phyloP scores from a whole-genome alignment of 495 filamentous ascomycete species.

The Neurospora sp. region DNA sequence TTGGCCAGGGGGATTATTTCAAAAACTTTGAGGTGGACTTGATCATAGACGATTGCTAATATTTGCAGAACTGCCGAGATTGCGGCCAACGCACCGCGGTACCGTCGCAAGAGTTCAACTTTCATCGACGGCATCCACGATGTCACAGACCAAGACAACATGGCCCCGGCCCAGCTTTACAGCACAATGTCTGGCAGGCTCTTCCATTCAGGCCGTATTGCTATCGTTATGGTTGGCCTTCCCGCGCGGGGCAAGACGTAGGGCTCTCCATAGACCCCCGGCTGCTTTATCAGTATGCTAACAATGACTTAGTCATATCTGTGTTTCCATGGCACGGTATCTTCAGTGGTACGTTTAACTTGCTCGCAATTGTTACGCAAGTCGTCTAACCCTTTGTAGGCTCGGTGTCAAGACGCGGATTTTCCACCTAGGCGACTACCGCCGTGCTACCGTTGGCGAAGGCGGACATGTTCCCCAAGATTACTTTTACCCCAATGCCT shows the following conservation, averaged over 20 bases:
- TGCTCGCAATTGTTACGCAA: constrained; percentile 5
- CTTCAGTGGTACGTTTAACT: constrained; percentile 64
- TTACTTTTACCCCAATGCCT: constrained; percentile 95
- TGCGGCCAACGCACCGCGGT: constrained; percentile 71
- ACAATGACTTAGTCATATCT: constrained; percentile 61
- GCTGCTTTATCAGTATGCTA: constrained; percentile 5
- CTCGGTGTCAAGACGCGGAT: constrained; percentile 96
- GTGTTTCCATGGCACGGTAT: constrained; percentile 89
- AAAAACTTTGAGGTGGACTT: background rate
- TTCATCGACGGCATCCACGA: constrained; percentile 98
- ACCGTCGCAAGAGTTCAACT: constrained; percentile 80
- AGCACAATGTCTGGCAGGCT: constrained; percentile 94
- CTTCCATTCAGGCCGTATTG: constrained; percentile 94
- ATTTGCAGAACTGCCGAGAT: constrained; percentile 65
- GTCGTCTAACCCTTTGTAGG: constrained; percentile 35
- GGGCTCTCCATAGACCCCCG: constrained; percentile 19
- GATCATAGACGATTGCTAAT: constrained; percentile 8
- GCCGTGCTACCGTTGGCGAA: constrained; percentile 77
- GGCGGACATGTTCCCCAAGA: constrained; percentile 87
- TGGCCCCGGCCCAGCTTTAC: constrained; percentile 95
- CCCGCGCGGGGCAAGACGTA: constrained; percentile 96
- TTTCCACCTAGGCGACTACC: constrained; percentile 95
- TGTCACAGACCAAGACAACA: constrained; percentile 61
- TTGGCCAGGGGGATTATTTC: constrained; percentile 2
- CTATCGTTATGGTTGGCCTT: constrained; percentile 91